Percentiles rank a stretch among this genome's conserved stretches.
phyloP scores from a whole-genome alignment of 2,329 filamentous ascomycete species.

The Alternaria rosae region DNA sequence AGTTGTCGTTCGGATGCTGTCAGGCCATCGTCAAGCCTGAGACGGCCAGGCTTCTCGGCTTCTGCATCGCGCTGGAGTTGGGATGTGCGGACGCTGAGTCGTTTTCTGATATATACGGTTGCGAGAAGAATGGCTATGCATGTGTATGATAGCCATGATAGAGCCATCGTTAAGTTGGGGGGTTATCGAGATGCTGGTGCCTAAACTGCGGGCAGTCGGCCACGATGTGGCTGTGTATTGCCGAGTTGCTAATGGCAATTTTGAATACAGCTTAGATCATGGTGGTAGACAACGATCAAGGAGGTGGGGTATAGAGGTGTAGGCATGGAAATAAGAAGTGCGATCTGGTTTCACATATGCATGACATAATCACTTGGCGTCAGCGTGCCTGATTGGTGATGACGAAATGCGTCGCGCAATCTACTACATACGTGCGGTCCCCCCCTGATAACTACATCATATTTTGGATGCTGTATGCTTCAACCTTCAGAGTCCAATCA shows the following conservation, averaged over 20 bases:
- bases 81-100: slow-evolving; percentile 13
- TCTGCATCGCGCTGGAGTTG: slow-evolving; percentile 14
- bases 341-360: not conserved
- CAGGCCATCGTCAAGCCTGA: slow-evolving; percentile 3
- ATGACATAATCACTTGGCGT: slow-evolving; percentile 1
- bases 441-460: not conserved
- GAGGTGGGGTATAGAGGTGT: not conserved
- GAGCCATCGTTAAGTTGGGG: not conserved
- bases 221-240: not conserved
- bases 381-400: not conserved
- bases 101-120: slow-evolving; percentile 15
- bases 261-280: not conserved
- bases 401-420: not conserved
- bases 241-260: not conserved
- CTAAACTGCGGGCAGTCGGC: not conserved
- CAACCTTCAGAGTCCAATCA: not conserved
- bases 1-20: slow-evolving; percentile 18
- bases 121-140: slow-evolving; percentile 6
- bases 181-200: not conserved
- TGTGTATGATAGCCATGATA: slow-evolving; percentile 10
- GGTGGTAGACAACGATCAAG: not conserved
- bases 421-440: not conserved
- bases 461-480: not conserved
- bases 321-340: not conserved
- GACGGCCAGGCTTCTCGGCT: slow-evolving; percentile 13